Base-by-base conservation (phyloP, 495 filamentous ascomycete species). In the Oleoguttula mirabilis region DNA sequence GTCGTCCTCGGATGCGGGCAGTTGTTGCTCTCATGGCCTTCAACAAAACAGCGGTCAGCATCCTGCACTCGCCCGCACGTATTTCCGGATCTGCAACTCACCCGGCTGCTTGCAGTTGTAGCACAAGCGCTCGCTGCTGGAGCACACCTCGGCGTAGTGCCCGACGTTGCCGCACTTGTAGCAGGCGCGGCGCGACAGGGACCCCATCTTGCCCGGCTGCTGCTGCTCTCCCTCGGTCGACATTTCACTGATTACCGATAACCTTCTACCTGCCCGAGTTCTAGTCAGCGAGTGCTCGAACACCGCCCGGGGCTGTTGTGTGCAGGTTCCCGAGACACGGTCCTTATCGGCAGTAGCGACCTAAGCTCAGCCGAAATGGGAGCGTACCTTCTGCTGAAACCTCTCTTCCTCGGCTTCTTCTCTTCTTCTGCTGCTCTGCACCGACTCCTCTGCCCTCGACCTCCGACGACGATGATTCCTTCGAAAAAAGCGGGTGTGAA, bases 121-220 rank as follows among this genome's bases (percentile, higher is more conserved):
- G 79, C 90, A 99, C 60, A 96, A 81, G 59, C 90, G 80, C 70
- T 96, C 87, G 34, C 87, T 79, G 31, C 87, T 94, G 41, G 88
- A 84, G 77, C 90, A 99, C 50, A 88, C 85, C 73, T 99, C 90
- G 77, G 90, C 90, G 62, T 92, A 95, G 70, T 99, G 90, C 64
- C 90, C 90, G 61, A 99, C 87, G 59, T 94, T 94, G 66, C 92
- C 92, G 72, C 92, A 99, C 71, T 99, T 99, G 75, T 95, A 99
- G 77, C 92, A 99, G 49, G 88, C 92, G 65, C 92, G 84, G 64
- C 90, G 85, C 61, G 87, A 88, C 60, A 95, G 75, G 55, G 92
- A 93, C 69, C 88, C 88, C 79, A 86, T 90, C 35, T 41, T 62
- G 38, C 36, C 37, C 42, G 20, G 34, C 39, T 41, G 36, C 44